Base-by-base conservation (phyloP, 352 stramenopile species). In the Pythium biforme region DNA sequence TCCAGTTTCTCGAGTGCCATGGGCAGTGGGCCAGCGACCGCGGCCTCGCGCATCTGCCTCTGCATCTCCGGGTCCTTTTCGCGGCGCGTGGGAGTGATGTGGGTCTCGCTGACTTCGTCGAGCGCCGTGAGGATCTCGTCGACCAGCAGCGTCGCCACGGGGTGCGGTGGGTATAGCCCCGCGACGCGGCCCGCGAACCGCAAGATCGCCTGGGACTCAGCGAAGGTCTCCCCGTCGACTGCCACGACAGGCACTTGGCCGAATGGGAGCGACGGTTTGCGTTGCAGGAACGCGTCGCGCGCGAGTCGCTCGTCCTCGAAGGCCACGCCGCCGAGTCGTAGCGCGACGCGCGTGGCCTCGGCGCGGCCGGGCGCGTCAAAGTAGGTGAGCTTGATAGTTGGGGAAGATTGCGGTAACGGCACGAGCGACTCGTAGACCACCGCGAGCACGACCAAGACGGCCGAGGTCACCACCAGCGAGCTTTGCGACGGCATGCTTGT, bases 121-220 rank as follows among this genome's bases (percentile, higher is more conserved):
- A 70, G 33, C 15, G 60, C 54, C 34, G 54, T 61, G 23, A 76
- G 41, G 51, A 76, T 62, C 40, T 72, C 66, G 41, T 76, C 61
- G 37, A 74, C 49, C 20, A 64, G 47, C 27, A 74, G 43, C 33
- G 55, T 55, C 10, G 29, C 37, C 9, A 43, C 43, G 8, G 73
- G 55, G 1, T 63, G 64, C 19, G 54, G 19, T 3, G 72, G 73
- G 41, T 70, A 77, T 12, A 75, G 69, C 15, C 68, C 66, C 10
- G 60, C 65, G 23, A 90, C 59, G 3, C 82, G 80, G 8, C 83
- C 87, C 7, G 73, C 80, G 50, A 75, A 92, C 6, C 82, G 74
- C 51, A 93, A 57, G 29, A 90, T 82, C 1, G 75, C 71, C 14
- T 75, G 62, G 20, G 69, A 74, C 54, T 94, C 70, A 1, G 65